Conservation (phyloP, 2,329 filamentous ascomycete species). For the Microcyclospora tardicrescens region DNA sequence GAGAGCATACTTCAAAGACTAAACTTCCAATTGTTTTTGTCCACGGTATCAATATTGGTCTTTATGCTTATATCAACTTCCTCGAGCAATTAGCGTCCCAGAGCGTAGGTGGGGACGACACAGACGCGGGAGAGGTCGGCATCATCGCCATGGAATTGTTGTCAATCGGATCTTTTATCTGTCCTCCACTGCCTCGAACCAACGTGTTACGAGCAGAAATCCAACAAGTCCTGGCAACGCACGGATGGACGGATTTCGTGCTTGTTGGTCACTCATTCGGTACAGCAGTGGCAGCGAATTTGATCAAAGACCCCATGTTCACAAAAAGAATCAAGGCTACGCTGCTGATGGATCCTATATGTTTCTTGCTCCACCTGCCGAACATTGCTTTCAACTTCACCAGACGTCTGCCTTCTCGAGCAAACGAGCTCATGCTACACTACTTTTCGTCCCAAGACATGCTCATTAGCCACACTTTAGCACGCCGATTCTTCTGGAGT, state of each 20-base stretch:
- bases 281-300: constrained; percentile 46
- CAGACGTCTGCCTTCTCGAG: constrained; percentile 23
- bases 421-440: constrained; percentile 54
- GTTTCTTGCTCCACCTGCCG: constrained; percentile 51
- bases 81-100: constrained; percentile 24
- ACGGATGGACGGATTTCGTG: constrained; percentile 45
- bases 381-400: constrained; percentile 55
- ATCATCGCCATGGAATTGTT: constrained; percentile 51
- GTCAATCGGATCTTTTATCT: constrained; percentile 48
- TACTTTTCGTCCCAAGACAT: constrained; percentile 55
- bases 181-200: constrained; percentile 33
- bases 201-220: constrained; percentile 42
- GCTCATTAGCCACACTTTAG: constrained; percentile 48
- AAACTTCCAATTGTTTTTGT: constrained; percentile 50
- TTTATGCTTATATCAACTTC: constrained; percentile 50
- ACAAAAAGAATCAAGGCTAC: constrained; percentile 34
- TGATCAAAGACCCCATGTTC: constrained; percentile 38
- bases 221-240: constrained; percentile 39
- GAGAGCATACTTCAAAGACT: constrained; percentile 44
- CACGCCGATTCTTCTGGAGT: constrained; percentile 54
- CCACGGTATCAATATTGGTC: constrained; percentile 54
- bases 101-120: neutral
- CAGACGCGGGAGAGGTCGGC: constrained; percentile 31
- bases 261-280: constrained; percentile 48
- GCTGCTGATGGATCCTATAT: constrained; percentile 47